phyloP scores from a whole-genome alignment of 2,329 filamentous ascomycete genomes.

The Penicillium sp. region DNA sequence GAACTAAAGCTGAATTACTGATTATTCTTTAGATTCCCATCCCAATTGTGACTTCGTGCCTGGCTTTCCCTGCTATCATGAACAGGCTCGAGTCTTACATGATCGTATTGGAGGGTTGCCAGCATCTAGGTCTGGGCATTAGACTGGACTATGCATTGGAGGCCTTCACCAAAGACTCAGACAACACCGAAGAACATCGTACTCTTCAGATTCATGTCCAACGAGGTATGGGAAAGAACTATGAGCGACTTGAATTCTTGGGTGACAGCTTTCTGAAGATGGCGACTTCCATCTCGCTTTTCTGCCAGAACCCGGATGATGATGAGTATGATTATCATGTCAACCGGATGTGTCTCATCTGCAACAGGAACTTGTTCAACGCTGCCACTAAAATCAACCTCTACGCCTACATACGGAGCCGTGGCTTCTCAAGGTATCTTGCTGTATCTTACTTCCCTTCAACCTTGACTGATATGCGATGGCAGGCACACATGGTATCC shows the following conservation, averaged over 20 bases:
- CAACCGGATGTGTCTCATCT: conserved; percentile 84
- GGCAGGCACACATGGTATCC: conserved; percentile 81
- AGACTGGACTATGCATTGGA: conserved; percentile 73
- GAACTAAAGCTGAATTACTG: neutral
- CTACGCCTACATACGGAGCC: conserved; percentile 78
- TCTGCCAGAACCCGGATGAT: conserved; percentile 70
- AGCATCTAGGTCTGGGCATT: conserved; percentile 64
- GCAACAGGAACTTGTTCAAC: conserved; percentile 86
- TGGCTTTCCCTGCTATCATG: conserved; percentile 80
- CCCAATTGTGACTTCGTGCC: conserved; percentile 68
- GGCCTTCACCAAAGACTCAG: conserved; percentile 88
- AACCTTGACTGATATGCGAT: conserved; percentile 9
- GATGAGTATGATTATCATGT: conserved; percentile 89
- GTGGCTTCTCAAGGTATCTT: conserved; percentile 68
- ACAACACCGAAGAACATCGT: conserved; percentile 73
- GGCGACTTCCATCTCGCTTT: conserved; percentile 87
- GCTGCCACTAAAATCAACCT: conserved; percentile 66
- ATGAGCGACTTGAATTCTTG: conserved; percentile 89
- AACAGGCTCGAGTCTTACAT: conserved; percentile 79
- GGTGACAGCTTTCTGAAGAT: conserved; percentile 95
- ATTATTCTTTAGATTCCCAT: conserved; percentile 60
- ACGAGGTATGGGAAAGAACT: conserved; percentile 87
- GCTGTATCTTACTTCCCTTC: too few species aligned
- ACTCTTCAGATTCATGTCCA: conserved; percentile 71
- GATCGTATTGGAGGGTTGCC: conserved; percentile 74